These are phyloP conservation scores for Pseudopyrenochaeta lycopersici DNA, from an alignment of 2,329 filamentous ascomycete genomes.

Conservation along the genomic window DNA sequence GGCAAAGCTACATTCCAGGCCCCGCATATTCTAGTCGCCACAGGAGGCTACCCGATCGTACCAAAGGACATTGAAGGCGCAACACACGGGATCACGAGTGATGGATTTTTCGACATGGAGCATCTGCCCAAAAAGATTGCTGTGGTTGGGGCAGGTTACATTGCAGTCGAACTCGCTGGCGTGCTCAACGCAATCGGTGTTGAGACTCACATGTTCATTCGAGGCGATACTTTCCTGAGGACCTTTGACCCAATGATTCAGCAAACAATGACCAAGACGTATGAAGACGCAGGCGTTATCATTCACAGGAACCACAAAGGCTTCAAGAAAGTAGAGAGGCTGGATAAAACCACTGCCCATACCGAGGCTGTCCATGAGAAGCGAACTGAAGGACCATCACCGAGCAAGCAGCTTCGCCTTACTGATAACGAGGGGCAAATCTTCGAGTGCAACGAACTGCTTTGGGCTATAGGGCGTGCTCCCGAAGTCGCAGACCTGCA, in stretches of 20 bases:
- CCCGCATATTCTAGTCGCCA: conserved; percentile 80
- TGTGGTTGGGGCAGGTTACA: conserved; percentile 82
- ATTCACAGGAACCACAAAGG: conserved; percentile 66
- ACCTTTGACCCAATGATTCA: conserved; percentile 83
- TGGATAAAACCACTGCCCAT: conserved; percentile 1
- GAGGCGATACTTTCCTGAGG: conserved; percentile 77
- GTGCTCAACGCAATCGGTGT: conserved; percentile 84
- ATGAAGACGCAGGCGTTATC: conserved; percentile 77
- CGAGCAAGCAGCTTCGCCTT: conserved; percentile 13
- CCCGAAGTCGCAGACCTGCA: conserved; percentile 74
- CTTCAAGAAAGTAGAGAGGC: conserved; percentile 68
- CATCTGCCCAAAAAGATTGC: conserved; percentile 80
- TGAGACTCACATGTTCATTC: conserved; percentile 85
- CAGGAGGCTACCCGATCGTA: conserved; percentile 73
- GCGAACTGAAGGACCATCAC: neutral
- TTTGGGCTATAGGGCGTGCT: conserved; percentile 81
- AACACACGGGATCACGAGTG: conserved; percentile 76
- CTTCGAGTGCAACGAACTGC: conserved; percentile 63
- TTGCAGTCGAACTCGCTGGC: conserved; percentile 74
- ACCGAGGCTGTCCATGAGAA: conserved; percentile 59
- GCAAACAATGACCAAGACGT: conserved; percentile 76
- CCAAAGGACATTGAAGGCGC: conserved; percentile 69
- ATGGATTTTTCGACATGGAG: conserved; percentile 85
- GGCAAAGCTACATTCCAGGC: conserved; percentile 73
- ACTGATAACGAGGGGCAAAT: conserved; percentile 62